Evolutionary conservation across 1,284 basidiomycete genomes (phyloP).

Genomic region (Boletus calvinii): DNA sequence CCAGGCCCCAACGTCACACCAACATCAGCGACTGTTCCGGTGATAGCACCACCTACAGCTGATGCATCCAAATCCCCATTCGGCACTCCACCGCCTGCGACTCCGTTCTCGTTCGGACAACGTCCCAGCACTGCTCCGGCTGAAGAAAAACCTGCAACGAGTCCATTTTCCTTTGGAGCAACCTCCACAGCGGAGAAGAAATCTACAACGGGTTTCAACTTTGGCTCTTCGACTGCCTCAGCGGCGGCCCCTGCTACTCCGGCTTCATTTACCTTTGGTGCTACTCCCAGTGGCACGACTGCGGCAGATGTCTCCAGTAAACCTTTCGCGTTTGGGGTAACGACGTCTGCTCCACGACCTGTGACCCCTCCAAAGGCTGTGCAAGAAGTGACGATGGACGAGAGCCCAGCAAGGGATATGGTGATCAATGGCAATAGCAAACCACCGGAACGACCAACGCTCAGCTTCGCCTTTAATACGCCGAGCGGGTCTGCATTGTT

Average conservation of each 20-base stretch:
- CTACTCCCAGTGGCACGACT: constrained; percentile 26
- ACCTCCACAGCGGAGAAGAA: constrained; percentile 29
- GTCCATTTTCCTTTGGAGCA: constrained; percentile 32
- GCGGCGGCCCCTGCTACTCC: constrained; percentile 25
- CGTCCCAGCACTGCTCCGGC: constrained; percentile 18
- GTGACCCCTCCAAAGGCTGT: constrained; percentile 57
- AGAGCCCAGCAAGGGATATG: constrained; percentile 61
- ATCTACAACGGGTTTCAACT: constrained; percentile 29
- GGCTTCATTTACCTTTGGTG: constrained; percentile 35
- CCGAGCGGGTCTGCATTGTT: constrained; percentile 41
- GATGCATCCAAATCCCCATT: constrained; percentile 31
- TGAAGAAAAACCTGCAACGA: constrained; percentile 25
- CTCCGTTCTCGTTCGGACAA: constrained; percentile 33
- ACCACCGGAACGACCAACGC: constrained; percentile 37
- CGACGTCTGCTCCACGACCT: constrained; percentile 36
- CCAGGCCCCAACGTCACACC: constrained; percentile 11
- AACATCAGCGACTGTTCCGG: constrained; percentile 10
- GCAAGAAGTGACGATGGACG: constrained; percentile 66
- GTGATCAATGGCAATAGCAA: constrained; percentile 36
- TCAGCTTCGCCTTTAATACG: constrained; percentile 46
- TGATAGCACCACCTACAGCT: background rate
- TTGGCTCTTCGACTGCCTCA: constrained; percentile 29
- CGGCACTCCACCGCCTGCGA: constrained; percentile 19
- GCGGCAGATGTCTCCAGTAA: constrained; percentile 32
- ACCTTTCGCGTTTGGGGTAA: constrained; percentile 33